Evolutionary conservation across 2,329 filamentous ascomycete species (phyloP).

Genomic region (Xylariomycetidae sp.): DNA sequence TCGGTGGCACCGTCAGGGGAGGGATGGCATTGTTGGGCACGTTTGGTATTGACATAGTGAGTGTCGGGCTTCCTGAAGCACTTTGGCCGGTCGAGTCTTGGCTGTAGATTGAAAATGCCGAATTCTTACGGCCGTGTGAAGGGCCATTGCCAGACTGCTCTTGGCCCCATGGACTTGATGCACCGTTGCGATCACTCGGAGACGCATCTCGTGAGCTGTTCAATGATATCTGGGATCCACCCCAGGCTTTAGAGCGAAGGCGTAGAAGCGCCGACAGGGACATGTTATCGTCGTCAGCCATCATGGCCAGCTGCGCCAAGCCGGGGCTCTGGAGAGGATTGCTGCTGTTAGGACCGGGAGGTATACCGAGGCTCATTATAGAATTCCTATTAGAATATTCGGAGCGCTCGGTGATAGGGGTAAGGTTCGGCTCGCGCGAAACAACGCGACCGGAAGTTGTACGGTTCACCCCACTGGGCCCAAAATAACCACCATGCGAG

Average conservation of each 20-base stretch:
- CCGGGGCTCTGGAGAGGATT: slow-evolving; percentile 62
- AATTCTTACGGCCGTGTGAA: slow-evolving; percentile 43
- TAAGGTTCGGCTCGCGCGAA: slow-evolving; percentile 84
- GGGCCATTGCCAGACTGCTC: slow-evolving; percentile 16
- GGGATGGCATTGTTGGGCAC: slow-evolving; percentile 16
- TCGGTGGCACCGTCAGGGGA: slow-evolving; percentile 15
- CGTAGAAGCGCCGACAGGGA: slow-evolving; percentile 68
- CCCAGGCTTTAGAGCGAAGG: slow-evolving; percentile 72
- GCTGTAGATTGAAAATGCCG: slow-evolving; percentile 44
- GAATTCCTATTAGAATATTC: slow-evolving; percentile 96
- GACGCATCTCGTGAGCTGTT: slow-evolving; percentile 46
- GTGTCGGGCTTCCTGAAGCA: slow-evolving; percentile 45
- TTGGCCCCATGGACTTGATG: slow-evolving; percentile 38
- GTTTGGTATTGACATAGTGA: slow-evolving; percentile 37
- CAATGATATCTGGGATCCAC: slow-evolving; percentile 72
- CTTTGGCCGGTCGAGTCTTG: slow-evolving; percentile 43
- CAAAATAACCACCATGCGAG: slow-evolving; percentile 85
- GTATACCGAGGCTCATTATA: slow-evolving; percentile 67
- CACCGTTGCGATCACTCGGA: slow-evolving; percentile 37
- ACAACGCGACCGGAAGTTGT: slow-evolving; percentile 69
- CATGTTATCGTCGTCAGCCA: slow-evolving; percentile 65
- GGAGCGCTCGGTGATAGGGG: slow-evolving; percentile 91
- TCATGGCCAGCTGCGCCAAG: slow-evolving; percentile 70
- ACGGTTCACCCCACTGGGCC: slow-evolving; percentile 65
- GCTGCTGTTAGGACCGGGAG: slow-evolving; percentile 43